Base-by-base conservation (phyloP, 352 stramenopile species). In the Phytopythium helicoides region DNA sequence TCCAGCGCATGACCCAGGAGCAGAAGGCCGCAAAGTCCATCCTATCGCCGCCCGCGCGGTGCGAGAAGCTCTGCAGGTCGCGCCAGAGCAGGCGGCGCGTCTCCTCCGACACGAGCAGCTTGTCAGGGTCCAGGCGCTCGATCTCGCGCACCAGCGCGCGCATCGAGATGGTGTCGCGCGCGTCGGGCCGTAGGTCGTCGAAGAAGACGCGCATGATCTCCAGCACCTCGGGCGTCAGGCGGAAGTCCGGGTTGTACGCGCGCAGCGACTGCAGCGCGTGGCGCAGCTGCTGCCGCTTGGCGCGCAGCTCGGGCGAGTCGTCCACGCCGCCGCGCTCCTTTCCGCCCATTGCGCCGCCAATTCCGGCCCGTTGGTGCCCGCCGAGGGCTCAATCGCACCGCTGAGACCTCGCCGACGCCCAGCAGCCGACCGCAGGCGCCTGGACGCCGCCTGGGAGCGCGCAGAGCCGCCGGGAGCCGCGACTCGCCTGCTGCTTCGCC, bases 121-220 rank as follows among this genome's bases (percentile, higher is more conserved):
- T 59, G 23, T 64, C 42, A 15, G 81, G 79, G 55, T 92, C 84
- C 21, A 90, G 53, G 0, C 76, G 81, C 58, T 77, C 67, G 38
- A 94, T 81, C 51, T 86, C 83, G 36, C 73, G 60, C 15, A 85
- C 73, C 12, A 94, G 46, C 9, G 70, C 68, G 8, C 57, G 61
- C 3, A 81, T 58, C 39, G 69, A 68, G 48, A 94, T 77, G 3
- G 73, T 84, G 22, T 78, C 77, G 3, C 60, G 40, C 1, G 50
- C 58, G 42, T 87, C 73, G 8, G 80, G 80, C 11, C 66, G 53
- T 44, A 94, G 55, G 44, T 90, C 76, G 19, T 81, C 61, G 46
- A 94, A 94, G 58, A 94, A 89, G 19, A 73, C 68, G 44, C 77
- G 79, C 73, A 94, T 80, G 62, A 94, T 90, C 51, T 78, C 76